Percentiles rank a stretch among this genome's conserved stretches.
Conservation (phyloP, 768 basidiomycete species). For the Lentinula detonsa region DNA sequence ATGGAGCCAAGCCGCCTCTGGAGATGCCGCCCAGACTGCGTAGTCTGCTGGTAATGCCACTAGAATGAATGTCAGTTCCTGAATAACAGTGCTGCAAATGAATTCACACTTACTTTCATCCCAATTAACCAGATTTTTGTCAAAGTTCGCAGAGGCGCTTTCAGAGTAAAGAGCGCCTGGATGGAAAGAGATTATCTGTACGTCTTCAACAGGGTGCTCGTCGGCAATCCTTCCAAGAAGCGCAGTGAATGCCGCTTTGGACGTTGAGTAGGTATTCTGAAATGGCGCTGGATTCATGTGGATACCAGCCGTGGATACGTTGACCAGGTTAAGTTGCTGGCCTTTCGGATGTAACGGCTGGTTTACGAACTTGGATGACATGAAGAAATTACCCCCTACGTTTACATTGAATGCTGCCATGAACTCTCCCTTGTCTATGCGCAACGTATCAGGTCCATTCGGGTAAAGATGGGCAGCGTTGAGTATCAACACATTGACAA, state of each 20-base stretch:
- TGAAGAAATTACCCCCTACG: background rate
- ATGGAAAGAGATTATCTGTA: background rate
- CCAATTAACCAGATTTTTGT: background rate
- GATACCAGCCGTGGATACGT: background rate
- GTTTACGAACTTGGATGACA: background rate
- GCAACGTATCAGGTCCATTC: background rate
- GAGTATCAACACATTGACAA: background rate
- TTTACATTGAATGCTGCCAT: background rate
- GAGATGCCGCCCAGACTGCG: constrained; percentile 1
- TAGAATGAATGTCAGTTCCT: background rate
- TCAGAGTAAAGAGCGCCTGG: background rate
- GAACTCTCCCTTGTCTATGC: background rate
- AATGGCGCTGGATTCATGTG: background rate
- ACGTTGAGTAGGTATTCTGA: background rate
- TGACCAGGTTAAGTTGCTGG: background rate
- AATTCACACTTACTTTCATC: background rate
- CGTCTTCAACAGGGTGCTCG: background rate
- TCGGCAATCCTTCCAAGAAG: background rate
- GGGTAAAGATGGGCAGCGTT: background rate
- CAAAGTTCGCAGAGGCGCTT: background rate
- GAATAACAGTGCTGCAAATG: background rate
- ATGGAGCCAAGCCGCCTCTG: background rate
- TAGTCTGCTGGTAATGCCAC: background rate
- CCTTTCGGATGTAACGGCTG: background rate
- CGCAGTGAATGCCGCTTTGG: background rate